Evolutionary conservation across 2,329 filamentous ascomycete genomes (phyloP).

Genomic region (Curvularia eragrostidis): DNA sequence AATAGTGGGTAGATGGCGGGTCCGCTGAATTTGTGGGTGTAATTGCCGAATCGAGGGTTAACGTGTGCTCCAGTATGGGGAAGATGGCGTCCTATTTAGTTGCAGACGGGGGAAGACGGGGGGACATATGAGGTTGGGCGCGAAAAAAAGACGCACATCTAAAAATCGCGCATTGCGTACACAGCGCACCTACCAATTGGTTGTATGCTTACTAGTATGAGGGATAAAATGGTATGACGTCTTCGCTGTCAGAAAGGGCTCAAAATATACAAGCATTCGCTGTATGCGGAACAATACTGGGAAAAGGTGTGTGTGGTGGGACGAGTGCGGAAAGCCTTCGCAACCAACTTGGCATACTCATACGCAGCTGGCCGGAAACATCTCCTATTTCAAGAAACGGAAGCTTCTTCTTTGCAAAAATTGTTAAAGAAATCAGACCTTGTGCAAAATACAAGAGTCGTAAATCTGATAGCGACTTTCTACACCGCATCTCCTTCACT

Average conservation of each 20-base stretch:
- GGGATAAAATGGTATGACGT: neutral
- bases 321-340: too few species aligned
- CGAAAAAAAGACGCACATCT: slow-evolving; percentile 24
- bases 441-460: neutral
- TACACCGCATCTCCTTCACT: too few species aligned
- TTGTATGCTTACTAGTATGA: neutral
- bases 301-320: neutral
- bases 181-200: neutral
- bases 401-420: too few species aligned
- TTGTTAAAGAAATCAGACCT: neutral
- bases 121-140: slow-evolving; percentile 30
- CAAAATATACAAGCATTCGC: too few species aligned
- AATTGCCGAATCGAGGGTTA: neutral
- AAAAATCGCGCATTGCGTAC: slow-evolving; percentile 3
- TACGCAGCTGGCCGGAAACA: neutral
- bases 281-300: neutral
- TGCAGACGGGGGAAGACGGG: slow-evolving; percentile 50
- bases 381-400: too few species aligned
- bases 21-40: neutral
- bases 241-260: neutral
- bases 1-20: neutral
- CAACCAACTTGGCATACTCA: neutral
- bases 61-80: neutral
- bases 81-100: neutral
- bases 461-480: neutral